These are phyloP conservation scores for Penicillium steckii DNA, from an alignment of 495 filamentous ascomycete species.

Conservation along the genomic window DNA sequence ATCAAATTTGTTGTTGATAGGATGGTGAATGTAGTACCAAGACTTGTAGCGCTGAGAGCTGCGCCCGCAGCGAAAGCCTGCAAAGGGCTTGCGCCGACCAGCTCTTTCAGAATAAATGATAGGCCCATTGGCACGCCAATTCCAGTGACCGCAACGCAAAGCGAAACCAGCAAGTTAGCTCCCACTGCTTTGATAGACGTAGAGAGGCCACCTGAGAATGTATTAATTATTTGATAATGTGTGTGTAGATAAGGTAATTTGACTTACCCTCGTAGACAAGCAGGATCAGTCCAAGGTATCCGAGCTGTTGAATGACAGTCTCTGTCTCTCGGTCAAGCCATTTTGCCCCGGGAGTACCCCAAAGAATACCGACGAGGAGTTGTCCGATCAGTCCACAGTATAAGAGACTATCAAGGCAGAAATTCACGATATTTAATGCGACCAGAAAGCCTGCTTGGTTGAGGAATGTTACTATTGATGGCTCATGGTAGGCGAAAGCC, in stretches of 20 bases:
- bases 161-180: constrained; percentile 58
- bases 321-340: constrained; percentile 52
- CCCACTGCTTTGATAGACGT: constrained; percentile 59
- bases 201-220: constrained; percentile 58
- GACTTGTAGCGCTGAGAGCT: constrained; percentile 70
- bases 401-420: constrained; percentile 57
- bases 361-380: constrained; percentile 69
- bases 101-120: constrained; percentile 56
- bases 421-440: constrained; percentile 59
- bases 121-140: constrained; percentile 64
- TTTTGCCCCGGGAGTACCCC: constrained; percentile 60
- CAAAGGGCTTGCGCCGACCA: constrained; percentile 45
- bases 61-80: constrained; percentile 76
- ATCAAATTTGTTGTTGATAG: constrained; percentile 56
- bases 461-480: constrained; percentile 56
- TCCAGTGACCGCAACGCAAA: constrained; percentile 61
- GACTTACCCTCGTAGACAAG: constrained; percentile 66
- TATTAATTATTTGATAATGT: not conserved
- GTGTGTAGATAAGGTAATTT: not conserved
- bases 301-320: constrained; percentile 61
- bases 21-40: constrained; percentile 79
- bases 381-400: constrained; percentile 76
- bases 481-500: constrained; percentile 59
- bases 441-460: constrained; percentile 63
- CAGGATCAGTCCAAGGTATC: constrained; percentile 73